A percentile compares a stretch with the other conserved stretches of the same genome.
Conservation (phyloP, 2,329 filamentous ascomycete genomes). For the Bertia moriformis region DNA sequence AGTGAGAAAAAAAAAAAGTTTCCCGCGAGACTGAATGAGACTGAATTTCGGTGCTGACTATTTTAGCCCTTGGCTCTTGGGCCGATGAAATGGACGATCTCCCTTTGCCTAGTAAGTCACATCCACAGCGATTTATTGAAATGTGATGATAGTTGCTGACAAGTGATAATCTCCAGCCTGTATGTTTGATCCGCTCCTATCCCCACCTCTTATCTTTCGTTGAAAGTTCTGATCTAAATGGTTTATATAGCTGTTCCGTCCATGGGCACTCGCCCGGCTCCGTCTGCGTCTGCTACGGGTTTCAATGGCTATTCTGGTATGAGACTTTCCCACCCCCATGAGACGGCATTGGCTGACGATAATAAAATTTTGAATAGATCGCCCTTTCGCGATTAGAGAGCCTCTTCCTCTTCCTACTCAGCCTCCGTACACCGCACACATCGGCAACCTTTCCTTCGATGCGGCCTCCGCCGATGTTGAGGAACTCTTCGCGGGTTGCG, state of each 20-base stretch:
- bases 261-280: background rate
- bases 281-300: background rate
- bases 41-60: background rate
- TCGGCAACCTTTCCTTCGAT: slow-evolving; percentile 1
- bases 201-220: no score
- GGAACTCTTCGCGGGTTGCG: background rate
- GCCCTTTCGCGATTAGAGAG: background rate
- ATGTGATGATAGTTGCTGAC: background rate
- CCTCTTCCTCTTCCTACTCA: background rate
- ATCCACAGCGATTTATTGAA: background rate
- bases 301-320: background rate
- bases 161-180: background rate
- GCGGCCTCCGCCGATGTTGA: background rate
- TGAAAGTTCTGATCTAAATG: no score
- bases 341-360: no score
- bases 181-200: background rate
- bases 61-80: slow-evolving; percentile 1
- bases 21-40: background rate
- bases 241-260: background rate
- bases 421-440: slow-evolving; percentile 1
- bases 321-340: no score
- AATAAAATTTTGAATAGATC: no score
- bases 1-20: background rate
- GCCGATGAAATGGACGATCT: slow-evolving; percentile 1
- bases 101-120: background rate